Base-by-base conservation (phyloP, 176 grass and related monocot genomes). In the Aegilops sharonensis region DNA sequence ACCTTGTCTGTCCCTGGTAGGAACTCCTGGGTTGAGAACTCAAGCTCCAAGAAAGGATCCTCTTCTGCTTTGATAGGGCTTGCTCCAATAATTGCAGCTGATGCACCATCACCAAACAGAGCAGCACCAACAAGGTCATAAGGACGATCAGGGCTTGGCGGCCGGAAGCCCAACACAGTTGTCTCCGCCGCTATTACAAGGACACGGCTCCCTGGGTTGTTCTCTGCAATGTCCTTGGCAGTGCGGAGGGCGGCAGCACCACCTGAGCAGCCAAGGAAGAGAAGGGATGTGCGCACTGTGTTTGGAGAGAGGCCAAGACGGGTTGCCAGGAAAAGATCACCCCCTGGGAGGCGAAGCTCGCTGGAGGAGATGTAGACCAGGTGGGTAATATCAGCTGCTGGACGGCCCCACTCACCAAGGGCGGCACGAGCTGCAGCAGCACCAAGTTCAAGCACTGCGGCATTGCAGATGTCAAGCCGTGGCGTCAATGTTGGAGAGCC, bases 181-280 rank as follows among this genome's bases (percentile, higher is more conserved):
- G 95, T 98, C 88, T 98, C 95, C 0, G 93, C 87, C 15, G 95
- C 94, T 37, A 89, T 88, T 56, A 98, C 57, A 69, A 95, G 89
- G 31, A 95, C 88, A 42, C 93, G 91, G 70, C 93, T 87, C 24
- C 96, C 93, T 40, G 93, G 88, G 57, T 94, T 98, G 88, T 95
- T 98, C 86, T 94, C 95, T 21, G 95, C 93, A 71, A 98, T 90
- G 88, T 98, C 96, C 91, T 98, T 98, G 81, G 96, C 96, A 6
- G 93, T 88, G 43, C 93, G 88, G 79, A 98, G 93, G 61, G 90
- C 93, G 0, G 96, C 87, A 20, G 88, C 91, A n/a, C 96, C 93
- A 37, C 93, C 93, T 11, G 90, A 98, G 88, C 95, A 98, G 15
- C 93, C 93, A 61, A 92, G 87, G 87, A 92, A 95, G 78, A 92